These are phyloP conservation scores for Erythrophleum ivorense DNA, from an alignment of 331 rosid species.

Conservation along the genomic window DNA sequence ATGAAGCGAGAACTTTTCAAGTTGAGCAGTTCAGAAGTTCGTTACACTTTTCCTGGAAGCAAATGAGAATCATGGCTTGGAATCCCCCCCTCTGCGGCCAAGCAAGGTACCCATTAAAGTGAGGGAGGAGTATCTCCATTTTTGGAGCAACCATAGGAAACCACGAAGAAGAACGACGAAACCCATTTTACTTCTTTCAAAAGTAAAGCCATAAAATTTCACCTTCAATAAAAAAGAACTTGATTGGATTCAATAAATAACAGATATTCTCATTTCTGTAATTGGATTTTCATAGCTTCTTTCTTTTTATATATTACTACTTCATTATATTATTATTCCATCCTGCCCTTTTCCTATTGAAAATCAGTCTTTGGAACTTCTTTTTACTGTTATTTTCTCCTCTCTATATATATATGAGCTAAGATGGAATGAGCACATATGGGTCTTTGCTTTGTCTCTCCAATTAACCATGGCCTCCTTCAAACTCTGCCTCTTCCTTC, in stretches of 20 bases:
- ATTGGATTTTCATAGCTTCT: too few relatives aligned
- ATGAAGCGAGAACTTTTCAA: too few relatives aligned
- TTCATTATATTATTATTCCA: neutral
- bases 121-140: slow-evolving; percentile 26
- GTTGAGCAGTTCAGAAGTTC: too few relatives aligned
- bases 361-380: neutral
- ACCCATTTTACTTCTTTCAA: neutral
- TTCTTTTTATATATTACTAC: too few relatives aligned
- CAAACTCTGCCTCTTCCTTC: slow-evolving; percentile 43
- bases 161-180: neutral
- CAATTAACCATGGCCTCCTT: slow-evolving; percentile 44
- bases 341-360: neutral
- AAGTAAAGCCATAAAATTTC: neutral
- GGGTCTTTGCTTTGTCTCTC: neutral
- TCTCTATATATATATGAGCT: slow-evolving; percentile 21
- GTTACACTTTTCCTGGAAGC: neutral
- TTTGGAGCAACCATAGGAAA: slow-evolving; percentile 24
- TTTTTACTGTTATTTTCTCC: neutral
- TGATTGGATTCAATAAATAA: too few relatives aligned
- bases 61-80: slow-evolving; percentile 7
- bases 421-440: neutral
- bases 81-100: slow-evolving; percentile 16
- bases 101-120: slow-evolving; percentile 51
- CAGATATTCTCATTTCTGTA: too few relatives aligned
- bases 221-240: neutral